Evolutionary conservation across 208 protist species (phyloP).

Genomic region (Trypanosomatidae sp.): DNA sequence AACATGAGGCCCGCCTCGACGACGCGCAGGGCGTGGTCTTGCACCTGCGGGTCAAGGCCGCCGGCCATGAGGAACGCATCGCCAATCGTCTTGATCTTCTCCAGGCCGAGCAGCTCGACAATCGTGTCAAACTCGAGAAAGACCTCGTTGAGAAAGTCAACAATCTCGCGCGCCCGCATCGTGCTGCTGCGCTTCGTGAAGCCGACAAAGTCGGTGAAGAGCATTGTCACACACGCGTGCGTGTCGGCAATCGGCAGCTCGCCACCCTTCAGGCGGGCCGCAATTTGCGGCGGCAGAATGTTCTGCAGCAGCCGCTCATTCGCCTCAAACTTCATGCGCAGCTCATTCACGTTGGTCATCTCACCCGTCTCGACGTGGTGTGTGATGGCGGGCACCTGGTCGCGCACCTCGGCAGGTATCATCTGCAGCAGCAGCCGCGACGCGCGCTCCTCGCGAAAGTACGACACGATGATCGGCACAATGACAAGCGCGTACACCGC

Average conservation of each 20-base stretch:
- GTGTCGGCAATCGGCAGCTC: constrained; percentile 19
- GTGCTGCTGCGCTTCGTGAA: constrained; percentile 24
- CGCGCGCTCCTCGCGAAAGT: constrained; percentile 14
- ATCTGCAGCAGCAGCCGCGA: constrained; percentile 11
- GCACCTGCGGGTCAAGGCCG: constrained; percentile 10
- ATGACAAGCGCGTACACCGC: constrained; percentile 3
- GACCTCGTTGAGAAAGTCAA: constrained; percentile 23
- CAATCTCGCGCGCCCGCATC: constrained; percentile 18
- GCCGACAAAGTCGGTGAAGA: constrained; percentile 36
- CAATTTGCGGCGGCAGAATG: constrained; percentile 16
- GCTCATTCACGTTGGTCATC: constrained; percentile 5
- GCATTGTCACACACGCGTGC: constrained; percentile 16
- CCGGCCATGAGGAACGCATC: constrained; percentile 31
- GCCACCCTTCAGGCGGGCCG: constrained; percentile 11
- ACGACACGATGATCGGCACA: constrained; percentile 7
- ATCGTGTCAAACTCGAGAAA: constrained; percentile 25
- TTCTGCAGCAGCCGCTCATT: constrained; percentile 21
- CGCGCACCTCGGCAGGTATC: constrained; percentile 8
- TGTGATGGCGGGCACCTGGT: constrained; percentile 12
- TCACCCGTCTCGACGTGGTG: constrained; percentile 9
- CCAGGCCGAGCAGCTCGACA: constrained; percentile 14
- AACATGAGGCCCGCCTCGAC: constrained; percentile 14
- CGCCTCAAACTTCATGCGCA: constrained; percentile 10
- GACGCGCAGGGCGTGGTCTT: constrained; percentile 18
- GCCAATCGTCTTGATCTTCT: constrained; percentile 49